Evolutionary conservation across 1,284 basidiomycete species (phyloP).

Genomic region (Agaricales sp.): DNA sequence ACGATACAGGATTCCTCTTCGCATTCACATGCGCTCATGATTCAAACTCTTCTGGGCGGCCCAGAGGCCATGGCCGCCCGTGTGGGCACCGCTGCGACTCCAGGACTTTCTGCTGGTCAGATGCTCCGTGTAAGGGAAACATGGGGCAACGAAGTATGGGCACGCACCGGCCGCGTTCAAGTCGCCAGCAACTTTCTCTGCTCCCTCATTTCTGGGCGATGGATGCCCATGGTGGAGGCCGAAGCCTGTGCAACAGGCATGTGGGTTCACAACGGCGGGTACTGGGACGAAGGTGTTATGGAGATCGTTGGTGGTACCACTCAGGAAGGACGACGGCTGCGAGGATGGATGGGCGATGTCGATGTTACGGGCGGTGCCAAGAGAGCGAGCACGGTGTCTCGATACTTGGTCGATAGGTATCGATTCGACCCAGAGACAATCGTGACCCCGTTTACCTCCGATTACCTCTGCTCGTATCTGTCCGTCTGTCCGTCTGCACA

Average conservation of each 20-base stretch:
- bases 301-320: slow-evolving; percentile 66
- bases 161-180: slow-evolving; percentile 54
- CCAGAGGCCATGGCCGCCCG: slow-evolving; percentile 65
- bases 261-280: slow-evolving; percentile 52
- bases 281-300: slow-evolving; percentile 71
- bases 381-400: slow-evolving; percentile 53
- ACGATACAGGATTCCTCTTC: slow-evolving; percentile 70
- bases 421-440: slow-evolving; percentile 63
- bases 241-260: slow-evolving; percentile 71
- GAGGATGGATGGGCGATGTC: slow-evolving; percentile 69
- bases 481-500: slow-evolving; percentile 59
- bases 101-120: slow-evolving; percentile 43
- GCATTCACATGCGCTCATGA: slow-evolving; percentile 59
- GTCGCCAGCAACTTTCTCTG: slow-evolving; percentile 64
- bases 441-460: slow-evolving; percentile 65
- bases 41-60: slow-evolving; percentile 65
- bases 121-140: slow-evolving; percentile 54
- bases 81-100: slow-evolving; percentile 61
- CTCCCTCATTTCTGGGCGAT: slow-evolving; percentile 60
- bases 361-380: slow-evolving; percentile 48
- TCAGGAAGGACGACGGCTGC: slow-evolving; percentile 59
- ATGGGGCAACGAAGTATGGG: slow-evolving; percentile 65
- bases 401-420: slow-evolving; percentile 69
- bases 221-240: slow-evolving; percentile 60
- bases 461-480: slow-evolving; percentile 65